phyloP scores from a whole-genome alignment of 306 rosid species.

The Leucaena leucocephala region DNA sequence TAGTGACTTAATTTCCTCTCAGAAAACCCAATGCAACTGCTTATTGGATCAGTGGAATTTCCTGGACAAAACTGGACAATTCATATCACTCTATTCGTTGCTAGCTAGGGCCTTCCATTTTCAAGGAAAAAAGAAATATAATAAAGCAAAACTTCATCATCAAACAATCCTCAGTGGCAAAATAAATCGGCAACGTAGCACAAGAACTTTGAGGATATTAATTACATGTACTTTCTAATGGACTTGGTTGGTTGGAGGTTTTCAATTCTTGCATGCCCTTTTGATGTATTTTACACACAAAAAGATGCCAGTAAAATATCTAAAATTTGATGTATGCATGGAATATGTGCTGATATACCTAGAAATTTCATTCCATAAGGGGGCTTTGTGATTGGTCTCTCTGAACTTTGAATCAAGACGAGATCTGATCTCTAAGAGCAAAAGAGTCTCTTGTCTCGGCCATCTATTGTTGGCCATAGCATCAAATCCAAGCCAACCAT shows the following conservation, averaged over 20 bases:
- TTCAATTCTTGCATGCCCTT: not conserved
- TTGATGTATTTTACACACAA: not conserved
- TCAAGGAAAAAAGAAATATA: slow-evolving; percentile 34
- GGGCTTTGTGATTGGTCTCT: slow-evolving; percentile 78
- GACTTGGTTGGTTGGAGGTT: not conserved
- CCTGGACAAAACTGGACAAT: slow-evolving; percentile 45
- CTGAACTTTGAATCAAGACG: slow-evolving; percentile 80
- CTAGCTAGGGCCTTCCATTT: slow-evolving; percentile 43
- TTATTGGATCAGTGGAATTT: slow-evolving; percentile 30
- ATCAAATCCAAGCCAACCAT: slow-evolving; percentile 56
- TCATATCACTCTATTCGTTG: slow-evolving; percentile 45
- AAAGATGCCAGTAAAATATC: not conserved
- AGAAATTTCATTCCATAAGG: slow-evolving; percentile 84
- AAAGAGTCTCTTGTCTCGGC: slow-evolving; percentile 87
- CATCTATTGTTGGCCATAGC: slow-evolving; percentile 56
- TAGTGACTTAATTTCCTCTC: slow-evolving; percentile 13
- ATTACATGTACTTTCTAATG: not conserved
- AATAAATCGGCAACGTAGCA: not conserved
- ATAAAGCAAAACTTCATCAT: not conserved
- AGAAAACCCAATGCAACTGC: no score
- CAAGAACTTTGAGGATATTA: not conserved
- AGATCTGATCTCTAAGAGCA: slow-evolving; percentile 88
- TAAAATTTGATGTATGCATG: not conserved
- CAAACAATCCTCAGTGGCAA: slow-evolving; percentile 5
- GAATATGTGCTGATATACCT: slow-evolving; percentile 49